These are phyloP conservation scores for barley (Hordeum vulgare) DNA, from an alignment of 176 grass and related monocot genomes.

Conservation along the genomic window MorexV3_pseudomolecules_assembly NC_058519.1:648059789-648060288, in stretches of 20 bases:
- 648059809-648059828: slow-evolving; percentile 39
- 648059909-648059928: slow-evolving; percentile 83
- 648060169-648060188: slow-evolving; percentile 83
- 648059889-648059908: slow-evolving; percentile 77
- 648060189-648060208: slow-evolving; percentile 76
- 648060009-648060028: slow-evolving; percentile 70
- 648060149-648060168: slow-evolving; percentile 70
- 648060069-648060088: slow-evolving; percentile 56
- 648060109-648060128: slow-evolving; percentile 83
- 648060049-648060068: slow-evolving; percentile 67
- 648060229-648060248: slow-evolving; percentile 57
- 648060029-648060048: slow-evolving; percentile 71
- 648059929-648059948: slow-evolving; percentile 75
- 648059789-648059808: slow-evolving; percentile 72
- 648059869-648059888: slow-evolving; percentile 72
- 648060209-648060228: slow-evolving; percentile 74
- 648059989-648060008: slow-evolving; percentile 85
- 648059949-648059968: slow-evolving; percentile 62
- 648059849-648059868: slow-evolving; percentile 77
- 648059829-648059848: slow-evolving; percentile 78
- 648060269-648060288: slow-evolving; percentile 68
- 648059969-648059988: slow-evolving; percentile 78
- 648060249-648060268: slow-evolving; percentile 57
- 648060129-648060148: slow-evolving; percentile 87
- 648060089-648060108: slow-evolving; percentile 72